Evolutionary conservation across 1,139 yeast genomes (phyloP).

Genomic region (Lodderomyces beijingensis): DNA sequence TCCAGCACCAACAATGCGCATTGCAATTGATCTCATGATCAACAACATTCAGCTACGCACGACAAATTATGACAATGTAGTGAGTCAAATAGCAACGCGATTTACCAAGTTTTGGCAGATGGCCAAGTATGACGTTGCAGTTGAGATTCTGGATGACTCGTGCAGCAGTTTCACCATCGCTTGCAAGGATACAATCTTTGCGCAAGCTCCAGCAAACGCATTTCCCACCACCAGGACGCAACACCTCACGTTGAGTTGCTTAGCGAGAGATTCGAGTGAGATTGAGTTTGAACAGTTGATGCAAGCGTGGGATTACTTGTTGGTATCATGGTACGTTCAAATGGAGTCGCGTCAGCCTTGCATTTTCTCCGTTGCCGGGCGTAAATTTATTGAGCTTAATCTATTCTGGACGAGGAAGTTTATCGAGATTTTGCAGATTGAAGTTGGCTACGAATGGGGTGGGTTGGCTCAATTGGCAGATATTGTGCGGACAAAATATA

Average conservation of each 20-base stretch:
- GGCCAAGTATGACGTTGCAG: constrained; percentile 14
- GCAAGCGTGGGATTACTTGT: constrained; percentile 23
- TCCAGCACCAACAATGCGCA: constrained; percentile 7
- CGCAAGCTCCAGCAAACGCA: neutral
- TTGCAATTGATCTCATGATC: constrained; percentile 13
- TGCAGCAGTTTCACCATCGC: constrained; percentile 4
- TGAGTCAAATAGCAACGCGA: constrained; percentile 8
- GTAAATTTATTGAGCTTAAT: constrained; percentile 24
- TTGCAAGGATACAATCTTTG: constrained; percentile 3
- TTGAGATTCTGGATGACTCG: constrained; percentile 11
- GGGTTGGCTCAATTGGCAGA: neutral
- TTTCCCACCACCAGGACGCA: too few species aligned
- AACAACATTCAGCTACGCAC: constrained; percentile 14
- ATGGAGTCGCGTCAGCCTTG: constrained; percentile 31
- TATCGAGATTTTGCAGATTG: constrained; percentile 2
- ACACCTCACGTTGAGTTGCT: neutral
- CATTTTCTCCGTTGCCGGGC: constrained; percentile 34
- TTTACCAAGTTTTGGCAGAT: constrained; percentile 16
- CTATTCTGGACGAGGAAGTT: constrained; percentile 13
- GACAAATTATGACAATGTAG: constrained; percentile 13
- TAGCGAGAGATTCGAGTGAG: constrained; percentile 4
- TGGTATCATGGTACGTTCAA: constrained; percentile 25
- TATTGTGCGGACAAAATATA: neutral
- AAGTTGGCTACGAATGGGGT: neutral
- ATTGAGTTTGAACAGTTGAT: constrained; percentile 7